Conservation (phyloP, 371 early-diverging fungal species). For the Mucor plumbeus region DNA sequence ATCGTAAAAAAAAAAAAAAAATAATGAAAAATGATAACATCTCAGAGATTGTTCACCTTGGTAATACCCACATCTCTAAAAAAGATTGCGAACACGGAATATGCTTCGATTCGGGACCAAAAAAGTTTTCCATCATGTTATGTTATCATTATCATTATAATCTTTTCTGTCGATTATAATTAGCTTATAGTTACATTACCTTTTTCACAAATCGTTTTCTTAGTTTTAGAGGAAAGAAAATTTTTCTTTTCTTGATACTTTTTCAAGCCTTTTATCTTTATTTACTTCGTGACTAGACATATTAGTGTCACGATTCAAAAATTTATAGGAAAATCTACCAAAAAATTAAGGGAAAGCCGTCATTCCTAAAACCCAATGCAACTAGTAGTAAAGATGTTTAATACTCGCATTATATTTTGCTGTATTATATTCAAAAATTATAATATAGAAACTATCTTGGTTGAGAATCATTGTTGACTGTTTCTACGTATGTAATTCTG, state of each 20-base stretch:
- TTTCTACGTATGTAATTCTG: too few species aligned
- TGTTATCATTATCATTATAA: slow-evolving; percentile 8
- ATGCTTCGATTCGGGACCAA: slow-evolving; percentile 31
- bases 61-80: slow-evolving; percentile 33
- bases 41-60: slow-evolving; percentile 36
- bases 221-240: background rate
- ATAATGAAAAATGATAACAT: background rate
- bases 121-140: slow-evolving; percentile 33
- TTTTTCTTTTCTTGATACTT: background rate
- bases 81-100: slow-evolving; percentile 30
- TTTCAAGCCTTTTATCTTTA: slow-evolving; percentile 6
- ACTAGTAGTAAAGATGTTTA: too few species aligned
- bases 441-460: too few species aligned
- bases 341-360: slow-evolving; percentile 2
- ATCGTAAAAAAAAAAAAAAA: background rate
- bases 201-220: slow-evolving; percentile 4
- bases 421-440: too few species aligned
- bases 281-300: slow-evolving; percentile 2
- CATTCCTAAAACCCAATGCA: background rate
- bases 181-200: background rate
- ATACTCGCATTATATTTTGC: too few species aligned
- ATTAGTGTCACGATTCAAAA: slow-evolving; percentile 3
- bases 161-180: background rate
- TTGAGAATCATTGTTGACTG: too few species aligned
- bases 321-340: background rate